phyloP scores from a whole-genome alignment of 148 eudicot species.

The Nepenthes mirabilis region DNA sequence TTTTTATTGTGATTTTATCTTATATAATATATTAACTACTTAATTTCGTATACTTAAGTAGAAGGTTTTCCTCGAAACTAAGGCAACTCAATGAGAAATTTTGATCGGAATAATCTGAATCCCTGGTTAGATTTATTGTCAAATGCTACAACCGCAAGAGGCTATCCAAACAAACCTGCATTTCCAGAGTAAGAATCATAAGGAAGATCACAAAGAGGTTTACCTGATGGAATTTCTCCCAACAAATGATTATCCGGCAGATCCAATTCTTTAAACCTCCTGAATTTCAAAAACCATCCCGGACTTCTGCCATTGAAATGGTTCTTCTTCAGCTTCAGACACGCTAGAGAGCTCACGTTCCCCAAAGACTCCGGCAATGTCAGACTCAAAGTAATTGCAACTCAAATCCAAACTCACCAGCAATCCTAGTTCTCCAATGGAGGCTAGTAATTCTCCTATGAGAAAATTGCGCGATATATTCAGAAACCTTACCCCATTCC shows the following conservation, averaged over 20 bases:
- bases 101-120: too few species aligned
- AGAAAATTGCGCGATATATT: constrained; percentile 28
- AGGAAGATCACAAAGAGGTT: constrained; percentile 38
- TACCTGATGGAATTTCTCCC: constrained; percentile 39
- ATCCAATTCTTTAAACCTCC: constrained; percentile 30
- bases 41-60: too few species aligned
- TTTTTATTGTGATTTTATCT: too few species aligned
- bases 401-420: constrained; percentile 40
- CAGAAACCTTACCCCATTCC: constrained; percentile 12
- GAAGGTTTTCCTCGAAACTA: too few species aligned
- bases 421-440: constrained; percentile 20
- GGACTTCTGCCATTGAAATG: constrained; percentile 32
- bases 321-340: constrained; percentile 33
- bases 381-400: constrained; percentile 21
- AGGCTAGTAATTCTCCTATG: constrained; percentile 21
- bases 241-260: constrained; percentile 35
- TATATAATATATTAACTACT: too few species aligned
- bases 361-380: constrained; percentile 24
- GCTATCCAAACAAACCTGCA: constrained; percentile 37
- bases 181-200: constrained; percentile 36
- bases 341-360: constrained; percentile 25
- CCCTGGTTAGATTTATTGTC: neutral
- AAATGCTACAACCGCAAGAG: constrained; percentile 38
- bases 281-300: constrained; percentile 19
- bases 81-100: too few species aligned